Conservation (phyloP, 2,329 filamentous ascomycete genomes). For the Nemania abortiva region DNA sequence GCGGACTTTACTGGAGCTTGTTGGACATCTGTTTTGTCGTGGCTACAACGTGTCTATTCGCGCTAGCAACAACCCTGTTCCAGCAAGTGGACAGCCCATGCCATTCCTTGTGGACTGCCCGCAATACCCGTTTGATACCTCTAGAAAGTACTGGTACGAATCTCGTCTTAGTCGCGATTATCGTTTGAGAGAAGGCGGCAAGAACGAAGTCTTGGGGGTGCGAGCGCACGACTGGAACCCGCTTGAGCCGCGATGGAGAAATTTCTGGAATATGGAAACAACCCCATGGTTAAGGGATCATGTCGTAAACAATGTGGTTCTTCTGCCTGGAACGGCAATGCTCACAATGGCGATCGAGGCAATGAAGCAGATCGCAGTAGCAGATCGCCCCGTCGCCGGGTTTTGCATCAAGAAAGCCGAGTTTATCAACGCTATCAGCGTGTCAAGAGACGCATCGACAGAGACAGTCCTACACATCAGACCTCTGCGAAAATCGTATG, state of each 20-base stretch:
- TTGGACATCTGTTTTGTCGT: no score
- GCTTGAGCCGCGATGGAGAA: slow-evolving; percentile 22
- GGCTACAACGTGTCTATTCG: no score
- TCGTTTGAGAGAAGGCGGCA: no score
- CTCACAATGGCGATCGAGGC: slow-evolving; percentile 56
- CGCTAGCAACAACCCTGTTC: no score
- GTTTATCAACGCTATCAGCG: slow-evolving; percentile 1
- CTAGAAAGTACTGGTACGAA: no score
- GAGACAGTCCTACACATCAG: slow-evolving; percentile 44
- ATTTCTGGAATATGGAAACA: background rate
- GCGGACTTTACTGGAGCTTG: no score
- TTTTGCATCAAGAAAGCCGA: slow-evolving; percentile 23
- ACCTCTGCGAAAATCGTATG: slow-evolving; percentile 30
- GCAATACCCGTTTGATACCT: no score
- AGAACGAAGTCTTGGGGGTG: no score
- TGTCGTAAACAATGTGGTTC: slow-evolving; percentile 1
- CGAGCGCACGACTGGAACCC: slow-evolving; percentile 38
- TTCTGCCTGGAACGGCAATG: slow-evolving; percentile 51
- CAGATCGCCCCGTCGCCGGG: slow-evolving; percentile 35
- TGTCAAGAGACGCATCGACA: background rate
- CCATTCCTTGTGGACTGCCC: no score
- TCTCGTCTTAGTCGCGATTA: no score
- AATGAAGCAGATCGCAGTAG: slow-evolving; percentile 40
- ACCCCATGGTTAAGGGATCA: slow-evolving; percentile 28
- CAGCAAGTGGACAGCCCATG: no score